Evolutionary conservation across 2,329 filamentous ascomycete species (phyloP).

Genomic region (Pestalotiopsis sp.): DNA sequence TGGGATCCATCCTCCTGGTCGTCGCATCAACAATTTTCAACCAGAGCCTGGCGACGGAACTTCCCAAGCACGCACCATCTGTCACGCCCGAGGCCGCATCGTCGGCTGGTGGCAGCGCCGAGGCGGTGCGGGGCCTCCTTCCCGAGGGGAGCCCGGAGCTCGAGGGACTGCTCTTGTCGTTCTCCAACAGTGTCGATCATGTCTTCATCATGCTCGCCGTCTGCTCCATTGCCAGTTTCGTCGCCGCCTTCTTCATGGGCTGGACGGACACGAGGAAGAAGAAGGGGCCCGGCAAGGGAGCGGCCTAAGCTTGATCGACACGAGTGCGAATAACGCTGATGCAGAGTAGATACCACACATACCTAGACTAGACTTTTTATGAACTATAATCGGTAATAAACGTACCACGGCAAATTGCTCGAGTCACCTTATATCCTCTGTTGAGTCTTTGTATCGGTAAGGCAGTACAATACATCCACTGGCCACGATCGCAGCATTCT

Average conservation of each 20-base stretch:
- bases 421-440: too few relatives aligned
- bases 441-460: too few relatives aligned
- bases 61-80: conserved; percentile 24
- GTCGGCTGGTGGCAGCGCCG: conserved; percentile 29
- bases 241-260: conserved; percentile 29
- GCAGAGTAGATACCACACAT: not conserved
- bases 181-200: conserved; percentile 24
- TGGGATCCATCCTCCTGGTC: conserved; percentile 27
- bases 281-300: not conserved
- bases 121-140: conserved; percentile 28
- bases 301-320: not conserved
- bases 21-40: conserved; percentile 32
- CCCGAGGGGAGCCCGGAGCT: conserved; percentile 28
- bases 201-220: conserved; percentile 30
- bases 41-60: conserved; percentile 23
- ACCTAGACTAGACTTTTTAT: not conserved
- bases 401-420: not conserved
- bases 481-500: too few relatives aligned
- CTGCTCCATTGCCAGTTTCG: conserved; percentile 23
- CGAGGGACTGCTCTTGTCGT: conserved; percentile 24
- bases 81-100: conserved; percentile 24
- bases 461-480: too few relatives aligned
- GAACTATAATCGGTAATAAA: not conserved
- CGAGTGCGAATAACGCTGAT: not conserved
- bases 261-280: conserved; percentile 24